Percentiles rank a stretch among this genome's conserved stretches.
phyloP scores from a whole-genome alignment of 2,329 filamentous ascomycete species.

The Graphium sp. region DNA sequence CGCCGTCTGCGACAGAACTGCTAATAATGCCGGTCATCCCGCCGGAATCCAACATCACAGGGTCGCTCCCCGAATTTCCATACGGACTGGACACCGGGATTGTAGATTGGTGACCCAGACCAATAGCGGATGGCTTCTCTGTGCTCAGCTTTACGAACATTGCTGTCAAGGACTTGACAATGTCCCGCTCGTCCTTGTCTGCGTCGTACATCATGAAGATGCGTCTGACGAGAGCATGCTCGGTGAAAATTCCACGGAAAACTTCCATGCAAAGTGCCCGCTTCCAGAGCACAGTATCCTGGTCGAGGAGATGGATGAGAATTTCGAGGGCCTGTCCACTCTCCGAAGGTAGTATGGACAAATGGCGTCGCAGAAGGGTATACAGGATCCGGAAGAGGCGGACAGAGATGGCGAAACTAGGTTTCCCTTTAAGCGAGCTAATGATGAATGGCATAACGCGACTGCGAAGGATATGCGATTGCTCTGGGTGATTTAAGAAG shows the following conservation, averaged over 20 bases:
- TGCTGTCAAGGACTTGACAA: conserved; percentile 69
- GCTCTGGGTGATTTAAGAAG: conserved; percentile 64
- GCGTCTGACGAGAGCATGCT: conserved; percentile 59
- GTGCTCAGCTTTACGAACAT: conserved; percentile 85
- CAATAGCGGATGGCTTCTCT: conserved; percentile 79
- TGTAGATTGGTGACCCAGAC: conserved; percentile 75
- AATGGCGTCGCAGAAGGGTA: conserved; percentile 62
- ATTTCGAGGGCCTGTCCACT: conserved; percentile 70
- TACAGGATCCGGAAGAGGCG: conserved; percentile 71
- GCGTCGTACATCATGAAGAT: conserved; percentile 72
- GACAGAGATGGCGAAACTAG: conserved; percentile 68
- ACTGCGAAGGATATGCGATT: conserved; percentile 59
- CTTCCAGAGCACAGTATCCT: conserved; percentile 74
- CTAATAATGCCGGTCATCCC: conserved; percentile 79
- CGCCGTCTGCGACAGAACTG: conserved; percentile 48
- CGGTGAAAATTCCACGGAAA: conserved; percentile 69
- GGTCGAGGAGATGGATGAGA: conserved; percentile 73
- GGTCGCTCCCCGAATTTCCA: conserved; percentile 49
- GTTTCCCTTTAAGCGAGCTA: conserved; percentile 58
- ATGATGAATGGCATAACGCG: conserved; percentile 74
- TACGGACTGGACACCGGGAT: conserved; percentile 49
- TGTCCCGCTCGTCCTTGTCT: conserved; percentile 50
- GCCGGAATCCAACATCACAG: conserved; percentile 77
- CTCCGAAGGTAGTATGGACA: conserved; percentile 58
- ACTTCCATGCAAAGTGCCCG: conserved; percentile 82